Evolutionary conservation across 306 rosid genomes (phyloP).

Genomic region (Rosa rugosa): DNA sequence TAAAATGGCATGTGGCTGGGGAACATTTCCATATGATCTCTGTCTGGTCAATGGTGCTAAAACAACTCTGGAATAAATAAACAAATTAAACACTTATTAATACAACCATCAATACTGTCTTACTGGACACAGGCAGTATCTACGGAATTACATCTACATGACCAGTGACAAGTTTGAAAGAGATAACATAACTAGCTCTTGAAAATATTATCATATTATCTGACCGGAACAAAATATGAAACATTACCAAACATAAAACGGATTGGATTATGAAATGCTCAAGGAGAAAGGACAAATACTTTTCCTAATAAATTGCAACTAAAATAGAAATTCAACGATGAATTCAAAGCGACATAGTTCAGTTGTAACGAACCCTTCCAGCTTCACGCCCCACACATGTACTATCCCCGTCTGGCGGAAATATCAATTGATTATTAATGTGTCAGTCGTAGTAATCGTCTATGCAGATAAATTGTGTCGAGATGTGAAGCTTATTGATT

Average conservation of each 20-base stretch:
- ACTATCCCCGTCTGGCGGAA: too few relatives aligned
- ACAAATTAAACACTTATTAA: background rate
- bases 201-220: background rate
- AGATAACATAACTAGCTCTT: background rate
- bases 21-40: constrained; percentile 32
- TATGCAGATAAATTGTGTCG: background rate
- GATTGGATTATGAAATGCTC: background rate
- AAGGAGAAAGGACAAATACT: background rate
- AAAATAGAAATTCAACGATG: background rate
- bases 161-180: background rate
- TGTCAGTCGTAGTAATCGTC: too few relatives aligned
- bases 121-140: background rate
- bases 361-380: background rate
- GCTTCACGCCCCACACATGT: too few relatives aligned
- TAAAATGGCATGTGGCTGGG: constrained; percentile 42
- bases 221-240: background rate
- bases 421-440: too few relatives aligned
- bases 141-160: background rate
- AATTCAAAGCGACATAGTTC: background rate
- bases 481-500: background rate
- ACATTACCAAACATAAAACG: background rate
- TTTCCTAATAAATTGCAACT: background rate
- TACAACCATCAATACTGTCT: background rate
- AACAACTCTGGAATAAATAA: constrained; percentile 32
- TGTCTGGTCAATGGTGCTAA: constrained; percentile 38